Base-by-base conservation (phyloP, 805 yeast species). In the Starmerella davenportii region DNA sequence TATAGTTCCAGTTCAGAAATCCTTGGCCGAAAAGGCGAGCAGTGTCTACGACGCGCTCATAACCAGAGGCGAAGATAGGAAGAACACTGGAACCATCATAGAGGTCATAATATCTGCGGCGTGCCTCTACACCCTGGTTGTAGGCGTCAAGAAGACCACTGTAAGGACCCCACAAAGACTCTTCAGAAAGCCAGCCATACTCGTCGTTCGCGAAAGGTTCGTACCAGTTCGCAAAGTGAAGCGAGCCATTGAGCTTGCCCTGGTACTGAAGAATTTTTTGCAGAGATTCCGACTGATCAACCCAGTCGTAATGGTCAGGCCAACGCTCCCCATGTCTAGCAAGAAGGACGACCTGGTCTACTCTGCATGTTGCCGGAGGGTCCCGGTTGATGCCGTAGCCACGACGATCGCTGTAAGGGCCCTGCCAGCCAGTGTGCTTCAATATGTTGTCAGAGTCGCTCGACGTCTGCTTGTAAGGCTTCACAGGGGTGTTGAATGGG, bases 281-380 rank as follows among this genome's bases (percentile, higher is more conserved):
- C 7, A 52, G 41, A 2, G 40, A 35, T 5, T 30, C 59, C 71
- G 38, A n/a, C n/a, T n/a, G n/a, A n/a, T n/a, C n/a, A n/a, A n/a
- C n/a, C n/a, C n/a, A n/a, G n/a, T n/a, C n/a, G n/a, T n/a, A n/a
- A n/a, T n/a, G n/a, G n/a, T n/a, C n/a, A n/a, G n/a, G n/a, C n/a
- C n/a, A n/a, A n/a, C 79, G 60, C 50, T 70, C 78, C 13, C 77
- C 78, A 43, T 72, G 79, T 45, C 79, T 64, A 40, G 62, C 58
- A 27, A 66, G 46, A 45, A 66, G 50, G 45, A 67, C 68, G 8
- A 69, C 76, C 51, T 72, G 77, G 43, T 69, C 70, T 34, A 71
- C 60, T 0, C 55, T 47, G 51, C 76, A 70, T 28, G 62, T 62
- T 1, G 48, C 53, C 11, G 79, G 79, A 1, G 67, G 55, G 17